A percentile compares a stretch with the other conserved stretches of the same genome.
These are phyloP conservation scores for Kernera saxatilis DNA, from an alignment of 345 rosid genomes.

Conservation along the genomic window DNA sequence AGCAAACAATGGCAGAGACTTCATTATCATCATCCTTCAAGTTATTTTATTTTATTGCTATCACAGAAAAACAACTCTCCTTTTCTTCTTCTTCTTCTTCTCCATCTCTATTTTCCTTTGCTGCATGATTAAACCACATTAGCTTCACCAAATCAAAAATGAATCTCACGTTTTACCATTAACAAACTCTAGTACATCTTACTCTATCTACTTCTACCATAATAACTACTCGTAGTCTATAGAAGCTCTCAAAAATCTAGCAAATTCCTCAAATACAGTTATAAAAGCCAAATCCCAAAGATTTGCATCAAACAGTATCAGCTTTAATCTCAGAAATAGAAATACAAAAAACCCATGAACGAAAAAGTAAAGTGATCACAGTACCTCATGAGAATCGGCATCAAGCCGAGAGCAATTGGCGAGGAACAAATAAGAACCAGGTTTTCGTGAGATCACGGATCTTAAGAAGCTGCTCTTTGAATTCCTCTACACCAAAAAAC, in stretches of 20 bases:
- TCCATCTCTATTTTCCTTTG: no score
- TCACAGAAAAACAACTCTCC: no score
- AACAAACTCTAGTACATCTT: not conserved
- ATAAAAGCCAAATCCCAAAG: not conserved
- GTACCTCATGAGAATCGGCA: slow-evolving; percentile 51
- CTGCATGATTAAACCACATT: slow-evolving; percentile 1
- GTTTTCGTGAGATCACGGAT: slow-evolving; percentile 69
- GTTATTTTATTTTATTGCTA: no score
- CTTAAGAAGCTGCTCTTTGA: no score
- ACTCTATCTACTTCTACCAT: not conserved
- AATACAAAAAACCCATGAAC: not conserved
- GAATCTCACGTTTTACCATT: not conserved
- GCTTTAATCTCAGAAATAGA: no score
- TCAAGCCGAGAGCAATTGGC: slow-evolving; percentile 63
- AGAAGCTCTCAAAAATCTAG: not conserved
- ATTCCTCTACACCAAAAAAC: no score
- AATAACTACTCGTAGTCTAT: not conserved
- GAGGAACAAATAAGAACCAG: slow-evolving; percentile 72
- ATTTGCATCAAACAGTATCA: not conserved
- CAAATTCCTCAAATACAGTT: not conserved
- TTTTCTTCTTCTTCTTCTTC: no score
- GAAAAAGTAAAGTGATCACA: no score
- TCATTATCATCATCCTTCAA: no score
- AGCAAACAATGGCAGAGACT: no score
- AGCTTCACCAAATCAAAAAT: not conserved